phyloP scores from a whole-genome alignment of 306 rosid species.

The Vicia faba region DNA sequence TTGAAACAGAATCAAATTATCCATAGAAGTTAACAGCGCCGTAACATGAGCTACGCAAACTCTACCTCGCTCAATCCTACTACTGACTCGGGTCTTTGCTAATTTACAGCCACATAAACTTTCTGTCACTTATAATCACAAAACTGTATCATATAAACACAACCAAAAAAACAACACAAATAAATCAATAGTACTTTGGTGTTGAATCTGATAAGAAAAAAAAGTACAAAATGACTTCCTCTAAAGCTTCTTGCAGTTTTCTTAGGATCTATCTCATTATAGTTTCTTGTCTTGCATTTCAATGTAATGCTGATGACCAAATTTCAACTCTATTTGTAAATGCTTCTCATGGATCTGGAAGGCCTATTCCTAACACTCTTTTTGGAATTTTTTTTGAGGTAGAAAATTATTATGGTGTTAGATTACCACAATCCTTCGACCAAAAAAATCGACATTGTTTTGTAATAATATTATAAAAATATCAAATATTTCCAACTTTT shows the following conservation, averaged over 20 bases:
- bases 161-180: not conserved
- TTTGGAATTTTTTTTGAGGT: conserved; percentile 89
- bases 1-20: not conserved
- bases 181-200: not conserved
- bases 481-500: not conserved
- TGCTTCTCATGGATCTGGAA: conserved; percentile 60
- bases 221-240: conserved; percentile 49
- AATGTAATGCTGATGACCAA: conserved; percentile 42
- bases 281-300: conserved; percentile 40
- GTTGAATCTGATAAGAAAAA: conserved; percentile 21
- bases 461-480: too few relatives aligned
- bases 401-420: not conserved
- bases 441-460: too few relatives aligned
- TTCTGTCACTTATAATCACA: not conserved
- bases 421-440: too few relatives aligned
- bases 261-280: conserved; percentile 38
- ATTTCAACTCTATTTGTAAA: conserved; percentile 53
- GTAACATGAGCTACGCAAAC: conserved; percentile 29
- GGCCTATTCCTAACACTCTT: conserved; percentile 57
- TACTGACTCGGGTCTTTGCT: conserved; percentile 23
- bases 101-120: conserved; percentile 11
- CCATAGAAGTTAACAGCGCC: not conserved
- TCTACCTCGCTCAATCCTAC: conserved; percentile 12
- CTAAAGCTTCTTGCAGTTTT: conserved; percentile 41
- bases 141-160: not conserved